Evolutionary conservation across 805 yeast species (phyloP).

Genomic region (Spathaspora girioi): DNA sequence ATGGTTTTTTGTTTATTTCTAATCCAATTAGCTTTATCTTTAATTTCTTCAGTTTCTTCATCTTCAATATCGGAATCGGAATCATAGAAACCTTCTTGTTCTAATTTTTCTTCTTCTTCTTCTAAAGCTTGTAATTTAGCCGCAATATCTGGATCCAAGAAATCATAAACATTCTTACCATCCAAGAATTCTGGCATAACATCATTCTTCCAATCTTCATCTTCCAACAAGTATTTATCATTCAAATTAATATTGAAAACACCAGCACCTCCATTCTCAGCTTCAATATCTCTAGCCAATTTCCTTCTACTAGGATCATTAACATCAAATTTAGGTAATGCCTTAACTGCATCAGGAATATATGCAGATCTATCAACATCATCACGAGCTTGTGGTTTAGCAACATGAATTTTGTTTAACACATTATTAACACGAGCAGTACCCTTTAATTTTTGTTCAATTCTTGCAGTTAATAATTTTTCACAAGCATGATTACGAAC

Average conservation of each 20-base stretch:
- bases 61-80: conserved; percentile 59
- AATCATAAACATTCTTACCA: conserved; percentile 96
- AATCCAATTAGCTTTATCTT: conserved; percentile 91
- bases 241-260: conserved; percentile 91
- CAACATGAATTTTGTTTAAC: conserved; percentile 92
- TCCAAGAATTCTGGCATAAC: conserved; percentile 94
- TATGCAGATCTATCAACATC: conserved; percentile 73
- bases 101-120: conserved; percentile 94
- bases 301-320: conserved; percentile 78
- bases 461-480: conserved; percentile 88
- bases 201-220: conserved; percentile 97
- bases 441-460: conserved; percentile 94
- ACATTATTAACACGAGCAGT: conserved; percentile 85
- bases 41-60: conserved; percentile 65
- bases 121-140: conserved; percentile 92
- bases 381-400: conserved; percentile 86
- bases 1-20: conserved; percentile 92
- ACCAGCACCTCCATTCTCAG: conserved; percentile 98
- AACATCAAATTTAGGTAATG: conserved; percentile 63
- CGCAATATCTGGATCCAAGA: conserved; percentile 93
- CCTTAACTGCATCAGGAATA: conserved; percentile 75
- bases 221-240: conserved; percentile 87
- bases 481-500: conserved; percentile 98
- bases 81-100: conserved; percentile 92
- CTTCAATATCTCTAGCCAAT: conserved; percentile 86